Evolutionary conservation across 2,329 filamentous ascomycete genomes (phyloP), one percentile per base, ranked within the genome.

Genomic region (Talaromyces pinophilus): DNA sequence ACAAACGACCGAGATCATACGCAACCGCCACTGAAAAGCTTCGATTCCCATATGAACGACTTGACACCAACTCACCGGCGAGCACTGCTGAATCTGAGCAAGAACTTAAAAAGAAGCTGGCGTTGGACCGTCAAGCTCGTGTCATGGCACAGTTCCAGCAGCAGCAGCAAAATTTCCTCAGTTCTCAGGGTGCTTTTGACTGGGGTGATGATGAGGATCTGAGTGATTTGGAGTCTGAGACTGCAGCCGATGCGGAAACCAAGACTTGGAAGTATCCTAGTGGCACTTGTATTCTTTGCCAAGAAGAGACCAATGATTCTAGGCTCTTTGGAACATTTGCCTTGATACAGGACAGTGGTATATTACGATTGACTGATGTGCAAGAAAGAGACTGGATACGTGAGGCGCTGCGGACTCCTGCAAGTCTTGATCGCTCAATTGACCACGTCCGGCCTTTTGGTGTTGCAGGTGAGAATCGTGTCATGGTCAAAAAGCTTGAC

Each of bases 71-170:
- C 3, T 95, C 92, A 0, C 92, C 93, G n/a, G 91, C 91, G 15
- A 85, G 83, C 64, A 85, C 83, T 63, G 84, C 87, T 68, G 82
- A 83, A 40, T 80, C 82, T 65, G 83, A 85, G 73, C 86, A 87
- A 17, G 91, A 94, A 77, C 83, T 88, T 68, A 97, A 94, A 82
- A 99, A 97, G 83, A 91, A 91, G 78, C 92, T 94, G 62, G 95
- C 95, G 0, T 81, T 93, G 48, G 94, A 93, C 72, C 88, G 95
- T 25, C 93, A 98, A 78, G 93, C 93, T 1, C 91, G 88, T 73
- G 92, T 99, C 38, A 97, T 99, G 93, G 95, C 93, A 1, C 93
- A 97, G 75, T 97, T 99, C 79, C 95, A 98, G 76, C 91, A 97
- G 75, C 94, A 99, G 75, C 96, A 98, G 76, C 94, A 96, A 79